Percentiles rank a stretch among this genome's conserved stretches.
phyloP scores from a whole-genome alignment of 306 rosid species.

The Trifolium subterraneum region DNA sequence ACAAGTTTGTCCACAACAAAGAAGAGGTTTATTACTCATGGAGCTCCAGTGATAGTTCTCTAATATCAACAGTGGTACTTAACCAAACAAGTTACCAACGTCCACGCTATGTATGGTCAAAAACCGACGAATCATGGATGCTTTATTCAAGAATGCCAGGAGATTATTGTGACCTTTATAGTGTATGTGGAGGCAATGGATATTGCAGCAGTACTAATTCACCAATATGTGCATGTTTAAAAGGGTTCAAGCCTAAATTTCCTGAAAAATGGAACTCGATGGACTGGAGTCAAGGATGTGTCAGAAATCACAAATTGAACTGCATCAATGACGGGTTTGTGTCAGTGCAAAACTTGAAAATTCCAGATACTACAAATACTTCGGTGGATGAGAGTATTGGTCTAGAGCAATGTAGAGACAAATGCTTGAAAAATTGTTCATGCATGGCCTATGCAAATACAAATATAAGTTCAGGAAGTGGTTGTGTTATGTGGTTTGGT shows the following conservation, averaged over 20 bases:
- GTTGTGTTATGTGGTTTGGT: constrained; percentile 44
- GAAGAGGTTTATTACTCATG: constrained; percentile 26
- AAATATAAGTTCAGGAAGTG: constrained; percentile 39
- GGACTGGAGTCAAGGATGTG: constrained; percentile 38
- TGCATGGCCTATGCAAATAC: constrained; percentile 45
- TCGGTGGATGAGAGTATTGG: constrained; percentile 13
- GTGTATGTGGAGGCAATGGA: constrained; percentile 30
- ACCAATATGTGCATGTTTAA: constrained; percentile 37
- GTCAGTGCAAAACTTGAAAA: background rate
- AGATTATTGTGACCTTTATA: constrained; percentile 7
- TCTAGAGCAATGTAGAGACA: constrained; percentile 10
- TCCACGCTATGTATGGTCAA: constrained; percentile 17
- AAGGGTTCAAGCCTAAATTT: constrained; percentile 31
- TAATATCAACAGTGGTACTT: constrained; percentile 9
- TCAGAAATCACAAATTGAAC: background rate
- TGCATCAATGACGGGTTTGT: constrained; percentile 37
- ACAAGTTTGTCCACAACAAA: constrained; percentile 11
- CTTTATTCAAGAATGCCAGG: background rate
- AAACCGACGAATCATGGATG: background rate
- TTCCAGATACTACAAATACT: constrained; percentile 36
- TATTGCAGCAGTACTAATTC: constrained; percentile 9
- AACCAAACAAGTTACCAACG: background rate
- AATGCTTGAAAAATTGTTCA: constrained; percentile 36
- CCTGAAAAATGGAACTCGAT: constrained; percentile 4
- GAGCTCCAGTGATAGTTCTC: background rate